Conservation (phyloP, 441 rosid species). For the Pelargonium fulgidum region DNA sequence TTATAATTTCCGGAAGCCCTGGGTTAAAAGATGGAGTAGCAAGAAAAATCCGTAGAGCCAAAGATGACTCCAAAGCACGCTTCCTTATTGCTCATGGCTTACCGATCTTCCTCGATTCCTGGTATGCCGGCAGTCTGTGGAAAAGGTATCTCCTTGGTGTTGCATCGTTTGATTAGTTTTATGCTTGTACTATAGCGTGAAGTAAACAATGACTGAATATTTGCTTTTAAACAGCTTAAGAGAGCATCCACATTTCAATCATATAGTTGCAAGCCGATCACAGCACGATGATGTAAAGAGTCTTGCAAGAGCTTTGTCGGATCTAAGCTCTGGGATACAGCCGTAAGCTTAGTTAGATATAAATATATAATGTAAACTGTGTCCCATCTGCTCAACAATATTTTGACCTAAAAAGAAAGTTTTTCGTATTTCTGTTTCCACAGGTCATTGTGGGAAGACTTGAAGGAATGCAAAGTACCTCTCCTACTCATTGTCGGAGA, state of each 20-base stretch:
- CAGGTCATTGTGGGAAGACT: conserved; percentile 84
- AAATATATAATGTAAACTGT: background rate
- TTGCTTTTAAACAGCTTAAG: conserved; percentile 52
- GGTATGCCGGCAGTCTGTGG: conserved; percentile 85
- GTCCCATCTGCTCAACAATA: background rate
- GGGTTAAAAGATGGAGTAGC: conserved; percentile 45
- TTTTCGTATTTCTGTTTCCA: background rate
- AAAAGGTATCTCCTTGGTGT: conserved; percentile 46
- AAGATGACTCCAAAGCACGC: conserved; percentile 65
- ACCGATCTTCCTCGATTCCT: conserved; percentile 47
- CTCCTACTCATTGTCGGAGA: conserved; percentile 59
- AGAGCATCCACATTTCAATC: conserved; percentile 61
- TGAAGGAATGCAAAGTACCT: conserved; percentile 52
- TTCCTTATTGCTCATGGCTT: conserved; percentile 55
- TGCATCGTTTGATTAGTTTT: background rate
- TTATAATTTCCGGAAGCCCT: conserved; percentile 85
- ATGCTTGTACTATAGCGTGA: background rate
- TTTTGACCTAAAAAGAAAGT: too few relatives aligned
- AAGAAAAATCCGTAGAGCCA: conserved; percentile 65
- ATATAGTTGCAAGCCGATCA: conserved; percentile 50
- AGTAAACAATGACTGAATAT: conserved; percentile 15
- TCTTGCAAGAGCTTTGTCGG: conserved; percentile 68
- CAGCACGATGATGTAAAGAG: conserved; percentile 43
- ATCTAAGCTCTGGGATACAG: conserved; percentile 78
- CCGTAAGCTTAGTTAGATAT: conserved; percentile 45